Evolutionary conservation across 2,329 filamentous ascomycete species (phyloP).

Genomic region (Cladosporium sp.): DNA sequence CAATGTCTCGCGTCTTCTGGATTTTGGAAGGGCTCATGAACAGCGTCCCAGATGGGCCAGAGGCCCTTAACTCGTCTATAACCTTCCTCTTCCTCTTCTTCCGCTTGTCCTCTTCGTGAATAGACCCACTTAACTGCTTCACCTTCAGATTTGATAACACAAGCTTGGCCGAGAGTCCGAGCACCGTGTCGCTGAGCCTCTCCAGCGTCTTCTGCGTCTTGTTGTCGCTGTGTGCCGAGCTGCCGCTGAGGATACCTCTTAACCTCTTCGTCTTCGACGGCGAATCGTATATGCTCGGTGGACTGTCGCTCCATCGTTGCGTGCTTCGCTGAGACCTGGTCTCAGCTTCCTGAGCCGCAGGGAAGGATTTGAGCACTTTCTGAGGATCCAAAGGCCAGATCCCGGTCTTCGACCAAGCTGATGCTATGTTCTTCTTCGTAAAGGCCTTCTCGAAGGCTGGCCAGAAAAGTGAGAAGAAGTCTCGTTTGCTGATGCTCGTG

Average conservation of each 20-base stretch:
- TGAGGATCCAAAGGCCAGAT: conserved; percentile 15
- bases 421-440: conserved; percentile 14
- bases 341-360: neutral
- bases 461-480: conserved; percentile 17
- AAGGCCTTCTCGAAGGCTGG: conserved; percentile 15
- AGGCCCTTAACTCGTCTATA: neutral
- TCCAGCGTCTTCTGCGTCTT: neutral
- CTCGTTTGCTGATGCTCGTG: conserved; percentile 13
- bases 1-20: neutral
- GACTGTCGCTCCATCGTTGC: neutral
- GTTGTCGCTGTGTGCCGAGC: neutral
- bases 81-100: neutral
- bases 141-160: too few relatives aligned
- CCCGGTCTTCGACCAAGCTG: conserved; percentile 15
- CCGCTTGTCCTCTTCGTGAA: neutral
- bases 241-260: neutral
- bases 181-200: neutral
- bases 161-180: neutral
- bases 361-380: neutral
- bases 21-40: conserved; percentile 5
- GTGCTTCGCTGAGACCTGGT: neutral
- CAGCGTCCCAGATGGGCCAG: neutral
- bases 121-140: neutral
- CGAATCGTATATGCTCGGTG: neutral
- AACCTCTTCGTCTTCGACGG: neutral